Evolutionary conservation across 441 rosid genomes (phyloP), one percentile per base, ranked within the genome.

Genomic region (Breynia disticha): DNA sequence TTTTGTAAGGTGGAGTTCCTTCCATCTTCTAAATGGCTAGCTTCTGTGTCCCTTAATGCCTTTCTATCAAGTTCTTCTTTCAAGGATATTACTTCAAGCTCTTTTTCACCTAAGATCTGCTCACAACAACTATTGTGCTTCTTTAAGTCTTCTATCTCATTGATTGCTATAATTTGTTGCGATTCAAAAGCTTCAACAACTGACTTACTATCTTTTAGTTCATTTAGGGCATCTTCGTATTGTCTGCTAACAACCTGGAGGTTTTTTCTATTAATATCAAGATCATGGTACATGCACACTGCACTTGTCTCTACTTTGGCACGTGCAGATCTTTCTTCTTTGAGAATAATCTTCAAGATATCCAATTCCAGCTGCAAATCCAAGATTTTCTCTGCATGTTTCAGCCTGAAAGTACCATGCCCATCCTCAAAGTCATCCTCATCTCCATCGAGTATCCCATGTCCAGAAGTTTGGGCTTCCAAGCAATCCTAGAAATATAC

Each of bases 351-450:
- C 77, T 84, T 90, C 28, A 82, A 45, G 64, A 94, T 79, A 71
- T 94, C 97, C 67, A 80, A 66, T 78, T 94, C 99, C 56, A 94
- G 78, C 76, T 85, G 97, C 67, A 90, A 73, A 76, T 83, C 73
- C 79, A 87, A 70, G 68, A 83, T 69, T 68, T 82, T 81, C 72
- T 85, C 97, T 3, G 60, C 76, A 52, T 71, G 65, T 54, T 79
- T 74, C 76, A 62, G 72, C 63, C 57, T 53, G 62, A 72, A 74
- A 61, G 61, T 52, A 55, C 63, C 49, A 62, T 61, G 66, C 50
- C 59, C 65, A 62, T 63, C 67, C 16, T 60, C 65, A 48, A 41
- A 43, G 64, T 62, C 70, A 64, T 55, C 68, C 46, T 61, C 73
- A 67, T 18, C 62, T 57, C 56, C 65, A 46, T 50, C 41, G 35